Conservation (phyloP, 805 yeast species). For the Hanseniaspora taiwanica region DNA sequence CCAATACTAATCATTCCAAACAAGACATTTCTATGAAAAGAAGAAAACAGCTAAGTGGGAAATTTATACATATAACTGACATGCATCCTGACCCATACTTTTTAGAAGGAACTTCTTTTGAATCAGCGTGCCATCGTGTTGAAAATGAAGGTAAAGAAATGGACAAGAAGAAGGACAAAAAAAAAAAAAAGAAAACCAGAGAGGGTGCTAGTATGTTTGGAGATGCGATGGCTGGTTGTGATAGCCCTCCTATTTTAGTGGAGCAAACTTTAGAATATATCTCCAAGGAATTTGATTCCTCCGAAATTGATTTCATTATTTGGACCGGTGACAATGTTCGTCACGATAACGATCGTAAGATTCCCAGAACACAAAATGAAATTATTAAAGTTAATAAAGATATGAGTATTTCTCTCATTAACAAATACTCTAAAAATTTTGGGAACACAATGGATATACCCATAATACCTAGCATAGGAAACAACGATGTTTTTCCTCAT, state of each 20-base stretch:
- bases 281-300: conserved; percentile 43
- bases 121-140: conserved; percentile 41
- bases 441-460: conserved; percentile 35
- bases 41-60: conserved; percentile 37
- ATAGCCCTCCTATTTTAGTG: conserved; percentile 52
- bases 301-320: conserved; percentile 64
- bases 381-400: conserved; percentile 58
- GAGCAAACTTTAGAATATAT: conserved; percentile 58
- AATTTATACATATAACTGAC: conserved; percentile 79
- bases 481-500: conserved; percentile 84
- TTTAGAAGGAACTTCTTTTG: conserved; percentile 35
- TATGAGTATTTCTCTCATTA: conserved; percentile 15
- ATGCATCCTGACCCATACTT: conserved; percentile 73
- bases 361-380: conserved; percentile 61
- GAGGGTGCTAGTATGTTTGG: conserved; percentile 57
- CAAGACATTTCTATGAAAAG: too few species aligned
- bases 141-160: conserved; percentile 5
- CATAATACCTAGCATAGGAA: conserved; percentile 64
- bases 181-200: conserved; percentile 14
- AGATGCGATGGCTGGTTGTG: conserved; percentile 67
- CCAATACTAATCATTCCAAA: too few species aligned
- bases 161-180: conserved; percentile 1
- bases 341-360: conserved; percentile 65
- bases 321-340: conserved; percentile 90
- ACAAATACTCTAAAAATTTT: conserved; percentile 6